Percentiles rank a stretch among this genome's conserved stretches.
These are phyloP conservation scores for Gymnopilus junonius DNA, from an alignment of 768 basidiomycete species.

Conservation along the genomic window DNA sequence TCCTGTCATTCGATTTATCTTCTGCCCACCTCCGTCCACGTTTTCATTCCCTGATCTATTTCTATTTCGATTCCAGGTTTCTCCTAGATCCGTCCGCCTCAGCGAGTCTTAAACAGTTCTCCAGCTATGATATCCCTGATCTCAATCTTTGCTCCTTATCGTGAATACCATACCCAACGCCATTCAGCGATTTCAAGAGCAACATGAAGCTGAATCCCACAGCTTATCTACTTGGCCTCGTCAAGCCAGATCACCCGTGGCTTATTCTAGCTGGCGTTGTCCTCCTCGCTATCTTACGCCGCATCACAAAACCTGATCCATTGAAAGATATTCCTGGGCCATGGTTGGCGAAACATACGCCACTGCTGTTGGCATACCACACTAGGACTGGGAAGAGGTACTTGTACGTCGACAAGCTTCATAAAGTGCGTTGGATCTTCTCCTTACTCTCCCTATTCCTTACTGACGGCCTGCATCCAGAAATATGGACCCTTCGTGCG, in stretches of 20 bases:
- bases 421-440: not conserved
- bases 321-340: constrained; percentile 3
- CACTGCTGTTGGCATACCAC: constrained; percentile 6
- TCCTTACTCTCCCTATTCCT: too few relatives aligned
- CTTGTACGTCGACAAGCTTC: constrained; percentile 2
- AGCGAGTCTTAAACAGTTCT: not conserved
- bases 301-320: not conserved
- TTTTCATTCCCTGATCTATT: not conserved
- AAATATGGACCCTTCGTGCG: constrained; percentile 6
- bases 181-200: not conserved
- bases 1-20: not conserved
- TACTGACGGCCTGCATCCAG: too few relatives aligned
- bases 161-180: not conserved
- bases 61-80: not conserved
- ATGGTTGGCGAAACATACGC: constrained; percentile 8
- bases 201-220: not conserved
- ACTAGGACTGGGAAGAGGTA: constrained; percentile 3
- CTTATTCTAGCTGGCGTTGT: not conserved
- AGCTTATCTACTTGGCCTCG: not conserved
- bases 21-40: too few relatives aligned
- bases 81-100: not conserved
- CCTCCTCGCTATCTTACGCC: not conserved
- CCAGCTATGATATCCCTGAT: not conserved
- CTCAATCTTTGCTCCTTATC: not conserved
- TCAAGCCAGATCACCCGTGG: constrained; percentile 5